Evolutionary conservation across 2,329 filamentous ascomycete species (phyloP), one percentile per base, ranked within the genome.

Genomic region (Epichloe elymi): DNA sequence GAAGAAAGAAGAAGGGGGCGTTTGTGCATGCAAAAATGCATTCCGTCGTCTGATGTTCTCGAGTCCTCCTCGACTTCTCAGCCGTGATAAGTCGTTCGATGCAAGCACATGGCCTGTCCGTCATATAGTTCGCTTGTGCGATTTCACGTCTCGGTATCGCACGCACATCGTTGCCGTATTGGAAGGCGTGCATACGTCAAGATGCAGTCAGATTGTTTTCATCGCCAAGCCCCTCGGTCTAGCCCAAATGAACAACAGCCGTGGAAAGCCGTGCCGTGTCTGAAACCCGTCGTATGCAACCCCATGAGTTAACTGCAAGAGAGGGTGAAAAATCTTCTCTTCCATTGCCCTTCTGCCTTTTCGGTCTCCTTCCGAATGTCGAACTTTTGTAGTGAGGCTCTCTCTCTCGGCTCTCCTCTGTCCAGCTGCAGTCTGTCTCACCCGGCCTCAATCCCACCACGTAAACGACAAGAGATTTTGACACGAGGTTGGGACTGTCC

Each of bases 191-290:
- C 47, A 43, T 42, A 42, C 19, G 38, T 40, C 38, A 36, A 42
- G 37, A 19, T 42, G 38, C 40, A 20, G 3, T 20, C 23, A 12
- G 10, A 30, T 30, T 30, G 8, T 30, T 11, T 10, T 30, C 26
- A 30, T 30, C 8, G 26, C 26, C 8, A 30, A 30, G 26, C 26
- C 26, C 14, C 38, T 17, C 8, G 39, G 17, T 20, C 19, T 19
- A 23, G n/a, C 19, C 11, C 5, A 0, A 10, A 1, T 5, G 8
- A 38, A 14, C 42, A 45, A 50, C 11, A 50, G 48, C 48, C 48
- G 48, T 50, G 20, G 20, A 50, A 45, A 50, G 48, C 41, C 48
- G 48, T 50, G 48, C 41, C 48, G 42, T 46, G 42, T 46, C 41
- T 30, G n/a, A 46, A 35, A 20, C 8, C 30, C 44, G 17, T 37